These are phyloP conservation scores for Citrus cavaleriei DNA, from an alignment of 345 rosid species.

Conservation along the genomic window DNA sequence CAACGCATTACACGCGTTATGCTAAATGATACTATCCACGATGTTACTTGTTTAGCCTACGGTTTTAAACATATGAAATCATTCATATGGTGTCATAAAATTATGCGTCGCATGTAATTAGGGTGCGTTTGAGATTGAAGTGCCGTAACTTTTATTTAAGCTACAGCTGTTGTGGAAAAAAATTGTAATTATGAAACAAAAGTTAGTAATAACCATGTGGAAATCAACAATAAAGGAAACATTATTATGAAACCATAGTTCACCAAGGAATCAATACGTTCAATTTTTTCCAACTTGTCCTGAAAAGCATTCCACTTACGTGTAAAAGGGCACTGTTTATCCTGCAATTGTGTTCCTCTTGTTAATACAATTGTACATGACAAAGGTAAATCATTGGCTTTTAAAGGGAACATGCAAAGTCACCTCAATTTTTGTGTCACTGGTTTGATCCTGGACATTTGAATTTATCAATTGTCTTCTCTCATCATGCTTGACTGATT, in stretches of 20 bases:
- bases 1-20: no score
- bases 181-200: no score
- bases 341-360: slow-evolving; percentile 34
- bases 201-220: no score
- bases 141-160: no score
- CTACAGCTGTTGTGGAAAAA: no score
- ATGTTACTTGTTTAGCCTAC: no score
- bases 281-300: slow-evolving; percentile 18
- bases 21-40: no score
- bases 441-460: slow-evolving; percentile 16
- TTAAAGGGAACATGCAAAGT: not conserved
- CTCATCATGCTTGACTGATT: slow-evolving; percentile 11
- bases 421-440: slow-evolving; percentile 35
- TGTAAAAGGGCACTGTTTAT: slow-evolving; percentile 38
- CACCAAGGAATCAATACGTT: slow-evolving; percentile 51
- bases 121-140: no score
- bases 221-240: no score
- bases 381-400: not conserved
- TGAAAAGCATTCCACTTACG: not conserved
- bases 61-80: no score
- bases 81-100: no score
- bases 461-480: slow-evolving; percentile 23
- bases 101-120: no score
- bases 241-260: slow-evolving; percentile 7
- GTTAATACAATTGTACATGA: not conserved